Conservation (phyloP, 1,139 yeast genomes). For the Arxiozyma heterogenica region DNA sequence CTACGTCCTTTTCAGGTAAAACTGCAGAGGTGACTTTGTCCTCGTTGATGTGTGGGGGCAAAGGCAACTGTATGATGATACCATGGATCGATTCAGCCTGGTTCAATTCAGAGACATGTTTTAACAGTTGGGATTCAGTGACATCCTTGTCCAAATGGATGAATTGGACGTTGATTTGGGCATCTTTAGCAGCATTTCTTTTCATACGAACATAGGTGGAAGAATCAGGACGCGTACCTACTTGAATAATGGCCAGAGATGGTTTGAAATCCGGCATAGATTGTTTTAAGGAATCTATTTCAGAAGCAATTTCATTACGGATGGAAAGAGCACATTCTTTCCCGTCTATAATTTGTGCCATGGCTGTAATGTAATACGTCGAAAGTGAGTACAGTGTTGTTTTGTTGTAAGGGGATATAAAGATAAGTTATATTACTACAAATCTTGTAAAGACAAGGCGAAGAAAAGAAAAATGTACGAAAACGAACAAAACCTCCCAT, state of each 20-base stretch:
- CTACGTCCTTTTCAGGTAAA: slow-evolving; percentile 77
- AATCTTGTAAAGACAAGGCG: too few species aligned
- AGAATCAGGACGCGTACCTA: slow-evolving; percentile 84
- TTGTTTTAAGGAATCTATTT: slow-evolving; percentile 46
- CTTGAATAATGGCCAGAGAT: slow-evolving; percentile 74
- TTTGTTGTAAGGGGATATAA: not conserved
- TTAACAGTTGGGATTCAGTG: slow-evolving; percentile 50
- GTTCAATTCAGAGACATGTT: slow-evolving; percentile 54
- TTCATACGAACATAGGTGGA: slow-evolving; percentile 94
- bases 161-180: slow-evolving; percentile 64
- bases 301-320: slow-evolving; percentile 39
- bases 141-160: slow-evolving; percentile 50
- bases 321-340: slow-evolving; percentile 55
- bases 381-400: not conserved
- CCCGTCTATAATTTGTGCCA: slow-evolving; percentile 47
- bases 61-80: slow-evolving; percentile 80
- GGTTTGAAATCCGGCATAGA: slow-evolving; percentile 55
- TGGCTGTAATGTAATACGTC: too few species aligned
- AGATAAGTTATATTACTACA: not conserved
- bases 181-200: slow-evolving; percentile 81
- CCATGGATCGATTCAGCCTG: slow-evolving; percentile 70
- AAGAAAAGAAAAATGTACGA: too few species aligned
- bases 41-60: slow-evolving; percentile 78
- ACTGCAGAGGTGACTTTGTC: slow-evolving; percentile 71
- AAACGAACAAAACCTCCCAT: too few species aligned